phyloP scores from a whole-genome alignment of 2,329 filamentous ascomycete species.

The Penicillium sp. region DNA sequence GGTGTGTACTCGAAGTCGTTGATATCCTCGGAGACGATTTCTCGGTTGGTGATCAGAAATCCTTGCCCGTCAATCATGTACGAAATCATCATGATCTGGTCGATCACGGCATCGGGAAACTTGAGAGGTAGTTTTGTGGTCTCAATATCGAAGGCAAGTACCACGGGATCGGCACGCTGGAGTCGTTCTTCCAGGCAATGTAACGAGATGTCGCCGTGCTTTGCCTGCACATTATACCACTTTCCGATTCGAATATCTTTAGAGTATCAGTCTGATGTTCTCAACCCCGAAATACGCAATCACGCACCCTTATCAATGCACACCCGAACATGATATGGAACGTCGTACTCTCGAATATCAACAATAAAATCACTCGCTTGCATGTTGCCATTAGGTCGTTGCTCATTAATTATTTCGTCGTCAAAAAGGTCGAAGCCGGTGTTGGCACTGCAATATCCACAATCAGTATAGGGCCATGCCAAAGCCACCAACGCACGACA shows the following conservation, averaged over 20 bases:
- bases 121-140: conserved; percentile 94
- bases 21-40: conserved; percentile 97
- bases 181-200: conserved; percentile 82
- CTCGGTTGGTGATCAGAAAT: conserved; percentile 95
- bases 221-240: conserved; percentile 95
- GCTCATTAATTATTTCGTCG: conserved; percentile 77
- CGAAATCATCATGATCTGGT: conserved; percentile 99
- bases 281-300: neutral
- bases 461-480: conserved; percentile 18
- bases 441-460: conserved; percentile 57
- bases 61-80: conserved; percentile 99
- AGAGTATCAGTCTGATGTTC: conserved; percentile 21
- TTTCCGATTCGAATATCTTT: conserved; percentile 90
- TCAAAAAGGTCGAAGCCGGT: conserved; percentile 95
- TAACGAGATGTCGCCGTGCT: conserved; percentile 83
- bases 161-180: conserved; percentile 89
- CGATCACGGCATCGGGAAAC: conserved; percentile 89
- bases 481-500: neutral
- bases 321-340: conserved; percentile 98
- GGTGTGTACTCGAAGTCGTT: conserved; percentile 97
- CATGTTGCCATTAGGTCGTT: conserved; percentile 72
- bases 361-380: conserved; percentile 97
- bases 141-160: conserved; percentile 99
- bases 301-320: conserved; percentile 82
- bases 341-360: conserved; percentile 98